Evolutionary conservation across 257 asterid species (phyloP), one percentile per base, ranked within the genome.

Genomic region (Solanum tacnaense): DNA sequence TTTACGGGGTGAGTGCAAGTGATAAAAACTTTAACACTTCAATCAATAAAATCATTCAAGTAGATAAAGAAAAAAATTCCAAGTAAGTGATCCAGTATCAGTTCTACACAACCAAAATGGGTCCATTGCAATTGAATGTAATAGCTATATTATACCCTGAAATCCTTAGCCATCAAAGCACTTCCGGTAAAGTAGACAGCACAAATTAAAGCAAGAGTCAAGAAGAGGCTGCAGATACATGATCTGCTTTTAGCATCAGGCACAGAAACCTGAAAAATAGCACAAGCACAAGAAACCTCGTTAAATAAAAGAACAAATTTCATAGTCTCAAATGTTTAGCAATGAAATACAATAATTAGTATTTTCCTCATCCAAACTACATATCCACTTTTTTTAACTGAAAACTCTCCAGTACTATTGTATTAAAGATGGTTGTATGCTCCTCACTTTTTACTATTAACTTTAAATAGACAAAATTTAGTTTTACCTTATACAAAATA

Each of bases 131-230:
- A 81, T 46, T 46, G 67, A 44, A 44, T 81, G 41, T 29, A 49
- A 49, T 79, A 79, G 65, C 44, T 18, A 82, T 27, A 9, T 49
- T 31, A 49, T 92, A 93, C 99, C 93, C 79, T 86, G 34, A 85
- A 87, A 84, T 94, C 94, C 88, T 86, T 92, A 62, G 91, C 90
- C 39, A 95, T 86, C 91, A 95, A 92, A 36, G 94, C 93, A 84
- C 90, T 90, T 36, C 96, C 92, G 18, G 92, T 58, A 84, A 95
- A 92, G 94, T 92, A 95, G 90, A 91, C 91, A n/a, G 92, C 93
- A 85, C 89, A 94, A 83, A 96, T 34, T 93, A 94, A 88, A 84
- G 94, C 88, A 76, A 92, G 91, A 16, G 91, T 83, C 27, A 94
- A 21, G 71, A 93, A 49, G 84, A 95, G 90, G 91, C 93, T 89